A percentile compares a stretch with the other conserved stretches of the same genome.
phyloP scores from a whole-genome alignment of 805 yeast genomes.

The Candida boidinii region DNA sequence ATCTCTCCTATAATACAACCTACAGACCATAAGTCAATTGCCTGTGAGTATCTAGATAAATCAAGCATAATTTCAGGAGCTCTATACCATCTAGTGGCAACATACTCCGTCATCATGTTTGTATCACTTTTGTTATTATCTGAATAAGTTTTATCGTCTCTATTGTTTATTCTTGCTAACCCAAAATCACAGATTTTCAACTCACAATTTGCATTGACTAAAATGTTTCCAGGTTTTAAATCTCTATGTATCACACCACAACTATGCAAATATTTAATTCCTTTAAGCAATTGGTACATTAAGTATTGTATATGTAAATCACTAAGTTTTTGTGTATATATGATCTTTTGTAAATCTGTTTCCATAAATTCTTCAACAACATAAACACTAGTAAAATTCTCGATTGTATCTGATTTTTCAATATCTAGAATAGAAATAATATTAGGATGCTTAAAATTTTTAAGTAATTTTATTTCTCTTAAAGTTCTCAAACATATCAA shows the following conservation, averaged over 20 bases:
- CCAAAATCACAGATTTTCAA: constrained; percentile 94
- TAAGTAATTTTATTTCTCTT: constrained; percentile 79
- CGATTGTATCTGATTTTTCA: constrained; percentile 73
- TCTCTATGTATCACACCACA: constrained; percentile 95
- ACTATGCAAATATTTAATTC: constrained; percentile 82
- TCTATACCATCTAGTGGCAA: constrained; percentile 95
- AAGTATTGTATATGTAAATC: constrained; percentile 95
- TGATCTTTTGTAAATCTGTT: constrained; percentile 77
- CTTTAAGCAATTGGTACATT: constrained; percentile 83
- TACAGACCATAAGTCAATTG: constrained; percentile 94
- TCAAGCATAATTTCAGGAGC: constrained; percentile 98
- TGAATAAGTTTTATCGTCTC: too few relatives aligned
- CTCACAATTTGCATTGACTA: constrained; percentile 88
- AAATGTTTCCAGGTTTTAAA: constrained; percentile 79
- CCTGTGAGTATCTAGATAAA: constrained; percentile 86
- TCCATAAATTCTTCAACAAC: constrained; percentile 84
- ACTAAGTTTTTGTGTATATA: constrained; percentile 68
- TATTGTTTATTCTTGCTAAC: constrained; percentile 62
- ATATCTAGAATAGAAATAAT: constrained; percentile 85
- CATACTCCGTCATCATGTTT: constrained; percentile 94
- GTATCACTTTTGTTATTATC: too few relatives aligned
- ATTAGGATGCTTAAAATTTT: constrained; percentile 90
- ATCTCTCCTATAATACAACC: constrained; percentile 94
- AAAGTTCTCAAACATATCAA: constrained; percentile 85
- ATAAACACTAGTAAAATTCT: constrained; percentile 78